Percentiles rank a stretch among this genome's conserved stretches.
phyloP scores from a whole-genome alignment of 2,329 filamentous ascomycete species.

The Alternaria rosae region DNA sequence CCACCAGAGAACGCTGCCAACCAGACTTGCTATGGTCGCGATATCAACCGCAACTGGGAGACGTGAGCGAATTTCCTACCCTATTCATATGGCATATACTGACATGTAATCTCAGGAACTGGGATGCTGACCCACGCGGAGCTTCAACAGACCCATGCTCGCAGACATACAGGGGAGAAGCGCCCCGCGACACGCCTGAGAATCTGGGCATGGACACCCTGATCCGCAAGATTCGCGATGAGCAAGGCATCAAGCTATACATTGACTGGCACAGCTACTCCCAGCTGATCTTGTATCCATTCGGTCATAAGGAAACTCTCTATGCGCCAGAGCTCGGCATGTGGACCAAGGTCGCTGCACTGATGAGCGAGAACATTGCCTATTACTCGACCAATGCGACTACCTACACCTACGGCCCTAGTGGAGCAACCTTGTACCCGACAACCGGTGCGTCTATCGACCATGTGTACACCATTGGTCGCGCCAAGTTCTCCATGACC shows the following conservation, averaged over 20 bases:
- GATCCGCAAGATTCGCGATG: conserved; percentile 52
- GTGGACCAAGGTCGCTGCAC: conserved; percentile 59
- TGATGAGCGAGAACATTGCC: conserved; percentile 59
- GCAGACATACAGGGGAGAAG: conserved; percentile 41
- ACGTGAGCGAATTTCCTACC: conserved; percentile 3
- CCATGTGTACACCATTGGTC: conserved; percentile 51
- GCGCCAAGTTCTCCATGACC: conserved; percentile 54
- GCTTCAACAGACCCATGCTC: conserved; percentile 40
- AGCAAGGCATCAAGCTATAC: conserved; percentile 64
- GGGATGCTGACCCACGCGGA: conserved; percentile 36
- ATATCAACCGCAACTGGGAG: conserved; percentile 48
- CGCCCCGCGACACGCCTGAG: conserved; percentile 38
- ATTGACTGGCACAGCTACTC: conserved; percentile 71
- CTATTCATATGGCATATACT: neutral
- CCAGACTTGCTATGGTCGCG: conserved; percentile 40
- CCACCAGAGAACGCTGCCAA: conserved; percentile 35
- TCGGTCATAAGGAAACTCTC: conserved; percentile 63
- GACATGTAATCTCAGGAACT: conserved; percentile 15
- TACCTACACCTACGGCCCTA: conserved; percentile 53
- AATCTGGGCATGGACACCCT: conserved; percentile 54
- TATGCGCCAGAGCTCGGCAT: conserved; percentile 57
- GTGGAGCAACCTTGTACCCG: conserved; percentile 67
- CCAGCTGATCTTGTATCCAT: conserved; percentile 65
- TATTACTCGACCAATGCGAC: conserved; percentile 49
- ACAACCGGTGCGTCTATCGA: conserved; percentile 56